Conservation (phyloP, 2,329 filamentous ascomycete genomes). For the Orbilia ellipsospora region DNA sequence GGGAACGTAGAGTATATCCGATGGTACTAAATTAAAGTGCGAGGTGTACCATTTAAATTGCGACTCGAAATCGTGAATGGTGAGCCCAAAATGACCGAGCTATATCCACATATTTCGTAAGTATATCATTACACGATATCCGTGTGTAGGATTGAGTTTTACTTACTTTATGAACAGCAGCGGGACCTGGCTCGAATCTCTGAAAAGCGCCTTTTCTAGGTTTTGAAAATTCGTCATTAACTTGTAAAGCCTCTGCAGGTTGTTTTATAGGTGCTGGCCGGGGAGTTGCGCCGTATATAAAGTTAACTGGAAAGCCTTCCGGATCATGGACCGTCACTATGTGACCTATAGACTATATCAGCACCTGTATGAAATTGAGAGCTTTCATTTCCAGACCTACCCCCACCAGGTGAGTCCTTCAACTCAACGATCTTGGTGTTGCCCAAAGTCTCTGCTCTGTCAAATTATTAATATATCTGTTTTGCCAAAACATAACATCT, state of each 20-base stretch:
- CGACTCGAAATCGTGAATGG: constrained; percentile 58
- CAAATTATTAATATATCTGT: too few relatives aligned
- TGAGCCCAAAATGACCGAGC: constrained; percentile 61
- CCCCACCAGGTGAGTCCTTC: constrained; percentile 63
- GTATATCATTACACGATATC: constrained; percentile 1
- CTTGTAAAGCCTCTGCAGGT: constrained; percentile 56
- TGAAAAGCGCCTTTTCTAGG: constrained; percentile 60
- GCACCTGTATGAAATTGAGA: background rate
- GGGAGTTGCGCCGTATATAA: constrained; percentile 61
- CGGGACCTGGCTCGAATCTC: constrained; percentile 60
- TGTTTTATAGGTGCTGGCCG: constrained; percentile 58
- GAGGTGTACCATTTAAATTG: constrained; percentile 60
- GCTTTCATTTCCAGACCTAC: constrained; percentile 38
- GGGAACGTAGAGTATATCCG: constrained; percentile 60
- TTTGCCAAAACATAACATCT: too few relatives aligned
- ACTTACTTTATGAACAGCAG: constrained; percentile 60
- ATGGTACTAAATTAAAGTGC: constrained; percentile 60
- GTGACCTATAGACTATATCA: constrained; percentile 14
- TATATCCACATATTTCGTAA: constrained; percentile 11
- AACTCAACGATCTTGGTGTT: constrained; percentile 61
- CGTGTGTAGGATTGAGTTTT: background rate
- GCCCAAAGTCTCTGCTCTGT: constrained; percentile 58
- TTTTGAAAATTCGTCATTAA: constrained; percentile 60
- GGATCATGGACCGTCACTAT: constrained; percentile 63
- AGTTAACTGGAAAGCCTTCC: constrained; percentile 63